phyloP scores from a whole-genome alignment of 257 asterid genomes.

The Fraxinus anomala region DNA sequence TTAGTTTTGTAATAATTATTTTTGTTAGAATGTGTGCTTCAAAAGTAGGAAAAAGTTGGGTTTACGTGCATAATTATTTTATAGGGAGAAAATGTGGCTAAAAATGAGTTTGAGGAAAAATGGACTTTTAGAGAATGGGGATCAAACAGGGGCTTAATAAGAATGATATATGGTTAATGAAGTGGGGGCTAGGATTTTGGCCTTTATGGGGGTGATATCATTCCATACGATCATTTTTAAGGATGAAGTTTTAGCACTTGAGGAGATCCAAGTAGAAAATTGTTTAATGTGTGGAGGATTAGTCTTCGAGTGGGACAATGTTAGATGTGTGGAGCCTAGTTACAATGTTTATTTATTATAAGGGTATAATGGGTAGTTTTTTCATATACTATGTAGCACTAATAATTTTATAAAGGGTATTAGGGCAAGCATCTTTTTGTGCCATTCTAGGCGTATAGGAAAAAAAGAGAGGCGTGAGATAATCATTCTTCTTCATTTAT shows the following conservation, averaged over 20 bases:
- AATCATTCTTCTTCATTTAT: not conserved
- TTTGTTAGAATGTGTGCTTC: too few relatives aligned
- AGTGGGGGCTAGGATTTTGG: not conserved
- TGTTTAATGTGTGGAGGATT: not conserved
- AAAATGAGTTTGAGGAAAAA: too few relatives aligned
- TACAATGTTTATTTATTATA: not conserved
- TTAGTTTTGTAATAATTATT: too few relatives aligned
- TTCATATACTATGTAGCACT: not conserved
- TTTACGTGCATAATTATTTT: too few relatives aligned
- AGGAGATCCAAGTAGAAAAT: not conserved
- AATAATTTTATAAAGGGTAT: not conserved
- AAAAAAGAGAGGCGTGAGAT: not conserved
- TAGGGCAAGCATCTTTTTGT: not conserved
- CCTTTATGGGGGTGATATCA: not conserved
- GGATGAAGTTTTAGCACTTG: not conserved
- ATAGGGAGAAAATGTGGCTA: too few relatives aligned
- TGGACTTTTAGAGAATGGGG: too few relatives aligned
- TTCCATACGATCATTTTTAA: not conserved
- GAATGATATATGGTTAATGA: not conserved
- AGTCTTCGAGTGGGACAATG: not conserved
- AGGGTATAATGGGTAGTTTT: not conserved
- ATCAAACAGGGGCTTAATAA: not conserved
- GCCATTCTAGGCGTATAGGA: not conserved
- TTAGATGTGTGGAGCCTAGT: not conserved
- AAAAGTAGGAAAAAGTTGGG: too few relatives aligned